Evolutionary conservation across 2,329 filamentous ascomycete genomes (phyloP).

Genomic region (Aureobasidium sp.): DNA sequence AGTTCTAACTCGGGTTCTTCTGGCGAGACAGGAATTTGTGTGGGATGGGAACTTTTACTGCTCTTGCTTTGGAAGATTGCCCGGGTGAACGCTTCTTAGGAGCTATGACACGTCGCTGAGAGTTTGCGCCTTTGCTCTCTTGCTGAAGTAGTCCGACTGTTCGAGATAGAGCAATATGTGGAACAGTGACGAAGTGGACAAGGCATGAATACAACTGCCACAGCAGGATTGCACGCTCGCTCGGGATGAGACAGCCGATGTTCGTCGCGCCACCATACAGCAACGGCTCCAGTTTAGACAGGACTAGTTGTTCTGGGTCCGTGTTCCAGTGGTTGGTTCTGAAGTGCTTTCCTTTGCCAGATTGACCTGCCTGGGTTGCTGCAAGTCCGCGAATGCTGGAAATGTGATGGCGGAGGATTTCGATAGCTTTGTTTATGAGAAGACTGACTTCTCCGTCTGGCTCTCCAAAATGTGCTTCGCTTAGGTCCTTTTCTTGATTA

Average conservation of each 20-base stretch:
- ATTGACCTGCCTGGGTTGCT: background rate
- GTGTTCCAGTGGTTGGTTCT: background rate
- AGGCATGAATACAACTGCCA: constrained; percentile 16
- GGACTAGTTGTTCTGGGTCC: constrained; percentile 3
- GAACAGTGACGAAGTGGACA: background rate
- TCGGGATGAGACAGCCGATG: constrained; percentile 14
- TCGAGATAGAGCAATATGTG: background rate
- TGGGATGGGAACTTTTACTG: background rate
- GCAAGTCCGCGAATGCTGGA: background rate
- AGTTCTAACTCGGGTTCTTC: background rate
- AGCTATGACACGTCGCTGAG: background rate
- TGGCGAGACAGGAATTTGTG: constrained; percentile 12
- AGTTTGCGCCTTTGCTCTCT: background rate
- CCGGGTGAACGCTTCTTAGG: background rate
- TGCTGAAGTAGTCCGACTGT: background rate
- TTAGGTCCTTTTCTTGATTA: background rate
- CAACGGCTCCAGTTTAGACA: constrained; percentile 9
- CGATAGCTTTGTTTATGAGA: constrained; percentile 15
- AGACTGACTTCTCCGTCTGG: constrained; percentile 13
- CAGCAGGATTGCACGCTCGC: constrained; percentile 11
- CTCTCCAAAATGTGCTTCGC: background rate
- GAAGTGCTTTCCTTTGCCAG: background rate
- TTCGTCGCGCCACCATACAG: constrained; percentile 15
- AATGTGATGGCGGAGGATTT: constrained; percentile 12
- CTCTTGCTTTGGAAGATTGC: background rate